phyloP scores from a whole-genome alignment of 2,329 filamentous ascomycete species.

The Diaporthe ampelina region DNA sequence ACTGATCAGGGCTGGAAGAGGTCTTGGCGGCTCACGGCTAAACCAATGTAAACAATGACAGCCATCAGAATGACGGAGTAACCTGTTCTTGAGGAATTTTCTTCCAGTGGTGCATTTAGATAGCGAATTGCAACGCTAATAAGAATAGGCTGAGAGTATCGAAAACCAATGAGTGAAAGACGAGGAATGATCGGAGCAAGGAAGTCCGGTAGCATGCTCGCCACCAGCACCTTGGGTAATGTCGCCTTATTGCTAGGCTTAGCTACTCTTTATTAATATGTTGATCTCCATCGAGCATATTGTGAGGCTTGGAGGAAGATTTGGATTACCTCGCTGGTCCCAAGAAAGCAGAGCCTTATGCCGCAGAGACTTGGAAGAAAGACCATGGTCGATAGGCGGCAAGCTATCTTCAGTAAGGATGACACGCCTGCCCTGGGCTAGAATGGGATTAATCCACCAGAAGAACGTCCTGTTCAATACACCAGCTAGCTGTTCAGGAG shows the following conservation, averaged over 20 bases:
- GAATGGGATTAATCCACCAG: neutral
- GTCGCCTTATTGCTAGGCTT: neutral
- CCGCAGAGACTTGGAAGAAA: neutral
- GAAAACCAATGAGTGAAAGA: neutral
- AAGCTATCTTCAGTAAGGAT: neutral
- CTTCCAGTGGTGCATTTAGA: neutral
- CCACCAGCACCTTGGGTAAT: neutral
- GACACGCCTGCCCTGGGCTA: neutral
- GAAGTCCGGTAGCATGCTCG: slow-evolving; percentile 5
- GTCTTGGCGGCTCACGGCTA: neutral
- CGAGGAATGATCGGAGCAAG: neutral
- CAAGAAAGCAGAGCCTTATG: neutral
- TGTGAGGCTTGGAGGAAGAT: too few species aligned
- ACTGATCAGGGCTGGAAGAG: neutral
- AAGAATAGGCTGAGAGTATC: neutral
- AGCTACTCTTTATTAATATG: neutral
- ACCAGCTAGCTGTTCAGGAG: neutral
- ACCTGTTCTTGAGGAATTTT: neutral
- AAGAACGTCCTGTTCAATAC: neutral
- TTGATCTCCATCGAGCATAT: neutral
- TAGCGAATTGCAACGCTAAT: neutral
- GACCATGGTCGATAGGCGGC: neutral
- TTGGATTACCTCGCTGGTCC: neutral
- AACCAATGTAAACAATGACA: neutral
- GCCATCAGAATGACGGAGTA: neutral